Evolutionary conservation across 1,284 basidiomycete species (phyloP), one percentile per base, ranked within the genome.

Genomic region (Puccinia coronata): DNA sequence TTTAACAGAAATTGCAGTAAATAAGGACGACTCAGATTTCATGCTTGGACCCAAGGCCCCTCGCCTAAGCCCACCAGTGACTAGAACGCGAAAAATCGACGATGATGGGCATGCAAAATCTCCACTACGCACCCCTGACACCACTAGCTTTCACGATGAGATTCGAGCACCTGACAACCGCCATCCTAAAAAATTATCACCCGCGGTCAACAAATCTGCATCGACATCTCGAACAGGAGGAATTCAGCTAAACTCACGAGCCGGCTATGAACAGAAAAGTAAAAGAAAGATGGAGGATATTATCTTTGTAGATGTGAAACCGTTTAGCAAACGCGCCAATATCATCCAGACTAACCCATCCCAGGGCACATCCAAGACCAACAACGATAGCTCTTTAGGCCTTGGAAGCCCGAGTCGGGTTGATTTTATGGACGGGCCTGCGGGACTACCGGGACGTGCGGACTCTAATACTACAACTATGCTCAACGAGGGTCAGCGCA

Each of bases 201-300:
- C n/a, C n/a, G n/a, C n/a, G n/a, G n/a, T n/a, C n/a, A n/a, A n/a
- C n/a, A n/a, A n/a, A n/a, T n/a, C n/a, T n/a, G n/a, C n/a, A n/a
- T n/a, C n/a, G n/a, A n/a, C n/a, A n/a, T n/a, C n/a, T n/a, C n/a
- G n/a, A n/a, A n/a, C n/a, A n/a, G n/a, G n/a, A n/a, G n/a, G n/a
- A n/a, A n/a, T n/a, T n/a, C n/a, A n/a, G n/a, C n/a, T n/a, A n/a
- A n/a, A n/a, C n/a, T n/a, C n/a, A n/a, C n/a, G n/a, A n/a, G n/a
- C n/a, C n/a, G n/a, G n/a, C n/a, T n/a, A n/a, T n/a, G 23, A 63
- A 63, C 12, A 2, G 5, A 39, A 41, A 63, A 36, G 18, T 18
- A 63, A 63, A 63, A 12, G 61, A 41, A 63, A 63, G 36, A 39
- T 63, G 61, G 34, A 34, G 18, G 61, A 63, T 31, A 63, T 63